These are phyloP conservation scores for Nakazawaea ernobii DNA, from an alignment of 805 yeast species.

Conservation along the genomic window DNA sequence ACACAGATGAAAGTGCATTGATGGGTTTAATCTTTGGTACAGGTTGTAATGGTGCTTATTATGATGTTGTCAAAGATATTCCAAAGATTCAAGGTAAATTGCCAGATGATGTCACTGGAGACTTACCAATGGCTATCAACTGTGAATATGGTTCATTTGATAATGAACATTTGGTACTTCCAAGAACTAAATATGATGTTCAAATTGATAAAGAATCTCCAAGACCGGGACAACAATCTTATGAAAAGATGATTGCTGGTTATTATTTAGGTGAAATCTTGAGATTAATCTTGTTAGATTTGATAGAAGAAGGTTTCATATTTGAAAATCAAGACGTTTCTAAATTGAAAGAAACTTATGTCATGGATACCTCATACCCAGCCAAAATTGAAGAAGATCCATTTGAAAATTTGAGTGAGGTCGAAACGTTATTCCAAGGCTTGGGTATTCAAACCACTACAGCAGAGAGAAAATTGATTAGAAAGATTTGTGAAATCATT, in stretches of 20 bases:
- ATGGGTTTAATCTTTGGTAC: constrained; percentile 98
- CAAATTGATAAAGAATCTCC: constrained; percentile 82
- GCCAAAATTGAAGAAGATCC: constrained; percentile 87
- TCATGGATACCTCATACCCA: constrained; percentile 87
- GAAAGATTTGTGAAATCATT: constrained; percentile 76
- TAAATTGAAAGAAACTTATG: constrained; percentile 55
- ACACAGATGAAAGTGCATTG: constrained; percentile 80
- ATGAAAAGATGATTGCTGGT: constrained; percentile 97
- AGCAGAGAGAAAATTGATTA: constrained; percentile 76
- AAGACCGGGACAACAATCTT: constrained; percentile 92
- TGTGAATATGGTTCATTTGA: constrained; percentile 99
- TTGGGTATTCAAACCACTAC: constrained; percentile 62
- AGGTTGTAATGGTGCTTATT: constrained; percentile 96
- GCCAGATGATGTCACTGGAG: constrained; percentile 53
- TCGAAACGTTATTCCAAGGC: constrained; percentile 57
- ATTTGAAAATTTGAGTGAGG: constrained; percentile 73
- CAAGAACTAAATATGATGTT: constrained; percentile 85
- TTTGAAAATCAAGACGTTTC: constrained; percentile 67
- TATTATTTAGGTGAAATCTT: constrained; percentile 91
- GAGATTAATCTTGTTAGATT: constrained; percentile 73
- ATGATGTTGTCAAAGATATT: constrained; percentile 64
- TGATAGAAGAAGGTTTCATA: constrained; percentile 55
- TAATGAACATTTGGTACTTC: constrained; percentile 76
- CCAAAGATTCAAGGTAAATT: constrained; percentile 76
- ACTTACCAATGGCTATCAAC: constrained; percentile 88